Evolutionary conservation across 495 filamentous ascomycete species (phyloP).

Genomic region (Aspergillus indologenus): DNA sequence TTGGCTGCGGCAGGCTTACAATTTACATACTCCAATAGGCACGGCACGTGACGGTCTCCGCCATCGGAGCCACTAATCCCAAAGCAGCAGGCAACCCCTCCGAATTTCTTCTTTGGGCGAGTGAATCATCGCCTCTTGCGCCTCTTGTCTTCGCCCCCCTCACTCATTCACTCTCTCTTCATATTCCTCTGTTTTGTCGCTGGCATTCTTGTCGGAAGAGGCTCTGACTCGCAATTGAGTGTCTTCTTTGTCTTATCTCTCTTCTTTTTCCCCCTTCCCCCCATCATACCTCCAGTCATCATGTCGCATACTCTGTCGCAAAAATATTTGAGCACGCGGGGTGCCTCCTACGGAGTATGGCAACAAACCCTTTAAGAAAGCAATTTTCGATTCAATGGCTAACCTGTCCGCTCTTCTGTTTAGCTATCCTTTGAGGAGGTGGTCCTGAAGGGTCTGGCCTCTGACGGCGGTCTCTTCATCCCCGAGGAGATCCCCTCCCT

Average conservation of each 20-base stretch:
- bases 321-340: slow-evolving; percentile 76
- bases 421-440: slow-evolving; percentile 89
- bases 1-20: too few species aligned
- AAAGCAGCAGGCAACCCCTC: slow-evolving; percentile 8
- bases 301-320: slow-evolving; percentile 52
- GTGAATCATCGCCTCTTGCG: slow-evolving; percentile 7
- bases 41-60: slow-evolving; percentile 23
- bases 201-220: background rate
- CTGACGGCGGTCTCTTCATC: slow-evolving; percentile 86
- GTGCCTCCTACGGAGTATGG: slow-evolving; percentile 72
- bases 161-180: background rate
- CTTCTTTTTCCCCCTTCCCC: background rate
- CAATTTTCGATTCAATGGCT: slow-evolving; percentile 10
- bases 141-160: background rate
- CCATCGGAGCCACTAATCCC: slow-evolving; percentile 32
- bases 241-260: background rate
- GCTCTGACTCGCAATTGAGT: background rate
- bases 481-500: slow-evolving; percentile 69
- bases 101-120: slow-evolving; percentile 7
- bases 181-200: slow-evolving; percentile 1
- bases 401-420: background rate
- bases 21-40: too few species aligned
- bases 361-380: slow-evolving; percentile 5
- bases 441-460: slow-evolving; percentile 85
- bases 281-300: background rate